A percentile compares a stretch with the other conserved stretches of the same genome.
These are phyloP conservation scores for Rhizopus sp. DNA, from an alignment of 371 early-diverging fungal species.

Conservation along the genomic window DNA sequence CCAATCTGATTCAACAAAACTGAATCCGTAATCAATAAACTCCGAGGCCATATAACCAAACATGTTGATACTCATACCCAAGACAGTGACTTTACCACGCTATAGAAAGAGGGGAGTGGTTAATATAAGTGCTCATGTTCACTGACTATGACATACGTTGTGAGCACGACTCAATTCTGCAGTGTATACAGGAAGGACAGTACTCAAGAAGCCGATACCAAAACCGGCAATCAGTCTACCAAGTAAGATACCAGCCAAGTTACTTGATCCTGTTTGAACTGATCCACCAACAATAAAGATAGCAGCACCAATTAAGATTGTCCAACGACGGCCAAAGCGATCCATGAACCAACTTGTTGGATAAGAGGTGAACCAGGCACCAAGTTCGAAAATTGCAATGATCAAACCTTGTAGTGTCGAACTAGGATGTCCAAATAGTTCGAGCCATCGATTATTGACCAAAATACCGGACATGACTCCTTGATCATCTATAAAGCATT, in stretches of 20 bases:
- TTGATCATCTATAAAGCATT: conserved; percentile 28
- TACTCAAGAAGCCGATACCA: conserved; percentile 52
- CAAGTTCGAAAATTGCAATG: conserved; percentile 44
- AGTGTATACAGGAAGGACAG: conserved; percentile 51
- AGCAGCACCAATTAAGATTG: conserved; percentile 48
- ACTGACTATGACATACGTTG: conserved; percentile 32
- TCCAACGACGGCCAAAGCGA: conserved; percentile 43
- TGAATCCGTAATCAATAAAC: conserved; percentile 47
- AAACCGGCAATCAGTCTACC: conserved; percentile 53
- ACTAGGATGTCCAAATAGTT: conserved; percentile 27
- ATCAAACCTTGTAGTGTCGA: conserved; percentile 42
- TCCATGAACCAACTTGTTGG: conserved; percentile 44
- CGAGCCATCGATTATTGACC: conserved; percentile 40
- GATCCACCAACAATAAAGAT: conserved; percentile 52
- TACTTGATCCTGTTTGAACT: conserved; percentile 37
- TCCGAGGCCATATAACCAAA: conserved; percentile 40
- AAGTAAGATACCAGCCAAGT: conserved; percentile 31
- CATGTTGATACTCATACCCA: conserved; percentile 46
- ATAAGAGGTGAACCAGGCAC: conserved; percentile 43
- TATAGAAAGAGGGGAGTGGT: not conserved
- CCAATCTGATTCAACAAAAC: conserved; percentile 27
- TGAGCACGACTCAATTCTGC: conserved; percentile 53
- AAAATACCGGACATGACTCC: conserved; percentile 44
- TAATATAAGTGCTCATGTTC: not conserved
- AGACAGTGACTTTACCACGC: conserved; percentile 41